Conservation (phyloP, 2,329 filamentous ascomycete species). For the Neoarthrinium moseri region DNA sequence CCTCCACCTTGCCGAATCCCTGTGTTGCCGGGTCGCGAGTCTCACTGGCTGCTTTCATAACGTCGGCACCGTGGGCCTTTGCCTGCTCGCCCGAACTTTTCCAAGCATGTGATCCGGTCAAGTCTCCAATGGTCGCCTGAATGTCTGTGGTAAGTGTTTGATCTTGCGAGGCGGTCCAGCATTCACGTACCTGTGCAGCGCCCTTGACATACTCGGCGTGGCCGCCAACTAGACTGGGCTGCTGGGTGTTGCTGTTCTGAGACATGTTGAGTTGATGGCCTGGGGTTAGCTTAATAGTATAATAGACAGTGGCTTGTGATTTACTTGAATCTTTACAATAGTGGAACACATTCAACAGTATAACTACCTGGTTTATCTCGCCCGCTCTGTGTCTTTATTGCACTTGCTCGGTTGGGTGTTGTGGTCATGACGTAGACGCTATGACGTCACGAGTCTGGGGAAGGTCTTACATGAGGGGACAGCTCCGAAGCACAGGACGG, state of each 20-base stretch:
- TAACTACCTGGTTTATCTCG: too few species aligned
- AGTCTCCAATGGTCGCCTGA: slow-evolving; percentile 57
- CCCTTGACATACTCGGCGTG: slow-evolving; percentile 71
- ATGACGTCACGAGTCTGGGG: slow-evolving; percentile 3
- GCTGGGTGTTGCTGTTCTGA: slow-evolving; percentile 31
- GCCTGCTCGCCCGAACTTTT: slow-evolving; percentile 62
- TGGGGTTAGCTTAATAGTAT: too few species aligned
- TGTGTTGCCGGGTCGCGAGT: slow-evolving; percentile 49
- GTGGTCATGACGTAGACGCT: background rate
- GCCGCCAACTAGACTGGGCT: slow-evolving; percentile 59
- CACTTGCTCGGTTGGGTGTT: too few species aligned
- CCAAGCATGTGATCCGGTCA: slow-evolving; percentile 64
- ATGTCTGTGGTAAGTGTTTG: too few species aligned
- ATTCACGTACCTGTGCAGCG: slow-evolving; percentile 54
- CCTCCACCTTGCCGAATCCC: slow-evolving; percentile 63
- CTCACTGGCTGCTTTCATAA: slow-evolving; percentile 61
- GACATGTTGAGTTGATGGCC: slow-evolving; percentile 26
- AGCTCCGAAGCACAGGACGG: too few species aligned
- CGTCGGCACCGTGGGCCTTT: slow-evolving; percentile 59
- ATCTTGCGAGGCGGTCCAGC: too few species aligned
- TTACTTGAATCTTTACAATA: too few species aligned
- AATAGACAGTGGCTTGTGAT: too few species aligned
- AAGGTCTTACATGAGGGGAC: background rate
- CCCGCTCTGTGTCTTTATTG: too few species aligned
- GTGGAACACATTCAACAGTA: too few species aligned